These are phyloP conservation scores for Lodderomyces orthopsilosis DNA, from an alignment of 1,139 yeast genomes.

Conservation along the genomic window DNA sequence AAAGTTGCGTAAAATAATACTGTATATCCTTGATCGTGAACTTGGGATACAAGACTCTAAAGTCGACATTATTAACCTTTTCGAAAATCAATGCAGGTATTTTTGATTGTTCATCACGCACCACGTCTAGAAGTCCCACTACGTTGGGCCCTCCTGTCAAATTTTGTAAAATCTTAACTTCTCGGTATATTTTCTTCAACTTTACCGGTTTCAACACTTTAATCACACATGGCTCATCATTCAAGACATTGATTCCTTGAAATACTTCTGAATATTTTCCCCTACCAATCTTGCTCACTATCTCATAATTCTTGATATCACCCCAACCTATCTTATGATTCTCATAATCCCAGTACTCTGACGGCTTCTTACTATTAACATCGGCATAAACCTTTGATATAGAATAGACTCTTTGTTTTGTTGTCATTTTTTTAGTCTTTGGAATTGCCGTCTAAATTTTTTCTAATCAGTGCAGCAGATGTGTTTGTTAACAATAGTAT, in stretches of 20 bases:
- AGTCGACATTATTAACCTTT: slow-evolving; percentile 67
- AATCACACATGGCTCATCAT: slow-evolving; percentile 58
- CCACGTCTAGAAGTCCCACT: slow-evolving; percentile 66
- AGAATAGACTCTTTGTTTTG: slow-evolving; percentile 45
- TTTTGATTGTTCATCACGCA: slow-evolving; percentile 69
- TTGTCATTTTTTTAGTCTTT: slow-evolving; percentile 7
- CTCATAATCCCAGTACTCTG: slow-evolving; percentile 93
- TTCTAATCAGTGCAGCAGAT: neutral
- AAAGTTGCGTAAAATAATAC: slow-evolving; percentile 65
- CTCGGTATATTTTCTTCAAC: slow-evolving; percentile 74
- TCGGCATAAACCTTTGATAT: slow-evolving; percentile 88
- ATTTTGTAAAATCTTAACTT: slow-evolving; percentile 71
- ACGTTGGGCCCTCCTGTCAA: slow-evolving; percentile 75
- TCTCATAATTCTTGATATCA: slow-evolving; percentile 76
- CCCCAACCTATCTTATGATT: slow-evolving; percentile 72
- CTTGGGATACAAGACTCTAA: slow-evolving; percentile 67
- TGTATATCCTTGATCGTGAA: slow-evolving; percentile 63
- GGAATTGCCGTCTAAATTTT: neutral
- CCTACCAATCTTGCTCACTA: slow-evolving; percentile 87
- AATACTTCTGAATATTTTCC: slow-evolving; percentile 98
- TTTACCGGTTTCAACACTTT: slow-evolving; percentile 80
- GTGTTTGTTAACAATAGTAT: neutral
- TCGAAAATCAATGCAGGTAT: slow-evolving; percentile 78
- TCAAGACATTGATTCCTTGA: slow-evolving; percentile 54
- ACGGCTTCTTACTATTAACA: slow-evolving; percentile 74